Conservation (phyloP, 2,329 filamentous ascomycete genomes). For the Colletotrichum destructivum region DNA sequence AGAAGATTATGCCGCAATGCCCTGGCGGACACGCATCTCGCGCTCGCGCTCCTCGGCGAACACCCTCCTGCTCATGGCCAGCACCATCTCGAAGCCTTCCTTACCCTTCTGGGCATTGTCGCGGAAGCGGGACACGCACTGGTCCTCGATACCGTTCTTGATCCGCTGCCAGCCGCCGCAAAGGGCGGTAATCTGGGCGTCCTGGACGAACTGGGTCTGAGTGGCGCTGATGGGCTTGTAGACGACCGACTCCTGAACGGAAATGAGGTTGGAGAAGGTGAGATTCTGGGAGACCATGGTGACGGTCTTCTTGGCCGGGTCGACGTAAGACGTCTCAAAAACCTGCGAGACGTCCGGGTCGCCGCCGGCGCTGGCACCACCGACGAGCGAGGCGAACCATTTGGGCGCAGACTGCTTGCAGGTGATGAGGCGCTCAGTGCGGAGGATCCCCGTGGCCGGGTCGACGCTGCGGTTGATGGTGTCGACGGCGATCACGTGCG, state of each 20-base stretch:
- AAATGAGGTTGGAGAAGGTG: conserved; percentile 91
- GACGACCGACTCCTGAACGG: conserved; percentile 91
- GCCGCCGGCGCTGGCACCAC: conserved; percentile 66
- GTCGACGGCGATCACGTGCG: conserved; percentile 96
- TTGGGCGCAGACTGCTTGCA: conserved; percentile 78
- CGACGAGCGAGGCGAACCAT: conserved; percentile 86
- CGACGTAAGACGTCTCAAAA: conserved; percentile 96
- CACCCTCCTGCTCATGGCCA: conserved; percentile 92
- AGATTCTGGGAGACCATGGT: conserved; percentile 98
- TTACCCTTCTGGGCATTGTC: conserved; percentile 93
- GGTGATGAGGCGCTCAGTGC: conserved; percentile 74
- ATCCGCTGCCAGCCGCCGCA: conserved; percentile 98
- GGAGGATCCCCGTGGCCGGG: conserved; percentile 70
- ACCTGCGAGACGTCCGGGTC: conserved; percentile 84
- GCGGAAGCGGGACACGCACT: conserved; percentile 87
- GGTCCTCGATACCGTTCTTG: conserved; percentile 95
- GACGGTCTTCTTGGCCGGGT: conserved; percentile 85
- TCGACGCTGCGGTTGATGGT: conserved; percentile 82
- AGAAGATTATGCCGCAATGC: conserved; percentile 25
- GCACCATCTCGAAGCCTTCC: conserved; percentile 94
- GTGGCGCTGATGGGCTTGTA: conserved; percentile 76
- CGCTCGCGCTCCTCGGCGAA: conserved; percentile 90
- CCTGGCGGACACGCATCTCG: conserved; percentile 50
- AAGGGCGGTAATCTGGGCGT: conserved; percentile 92
- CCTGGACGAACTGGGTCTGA: conserved; percentile 88